Percentiles rank a stretch among this genome's conserved stretches.
Conservation (phyloP, 306 rosid species). For the Medicago arabica region DNA sequence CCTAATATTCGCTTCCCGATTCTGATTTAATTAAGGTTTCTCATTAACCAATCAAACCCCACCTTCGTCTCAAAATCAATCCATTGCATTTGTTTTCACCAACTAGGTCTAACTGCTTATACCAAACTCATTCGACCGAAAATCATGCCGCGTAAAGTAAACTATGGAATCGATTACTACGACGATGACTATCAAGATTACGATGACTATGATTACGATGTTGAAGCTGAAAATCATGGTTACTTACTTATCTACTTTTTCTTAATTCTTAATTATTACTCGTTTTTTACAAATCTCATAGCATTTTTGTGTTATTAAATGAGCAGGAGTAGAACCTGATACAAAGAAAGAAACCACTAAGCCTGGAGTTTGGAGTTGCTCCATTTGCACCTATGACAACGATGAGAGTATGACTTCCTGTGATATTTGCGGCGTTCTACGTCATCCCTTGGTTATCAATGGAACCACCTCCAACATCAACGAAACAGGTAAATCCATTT, state of each 20-base stretch:
- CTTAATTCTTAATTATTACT: neutral
- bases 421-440: constrained; percentile 93
- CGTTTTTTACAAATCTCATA: constrained; percentile 3
- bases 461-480: constrained; percentile 43
- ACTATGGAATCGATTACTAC: constrained; percentile 67
- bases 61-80: neutral
- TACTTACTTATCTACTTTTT: constrained; percentile 35
- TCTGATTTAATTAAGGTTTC: too few species aligned
- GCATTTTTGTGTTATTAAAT: constrained; percentile 49
- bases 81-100: neutral
- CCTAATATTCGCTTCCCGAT: too few species aligned
- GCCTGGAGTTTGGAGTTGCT: constrained; percentile 71
- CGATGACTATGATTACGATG: constrained; percentile 54
- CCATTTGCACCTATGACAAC: constrained; percentile 90
- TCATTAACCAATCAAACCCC: too few species aligned
- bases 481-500: constrained; percentile 65
- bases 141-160: constrained; percentile 86
- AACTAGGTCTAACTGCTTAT: too few species aligned
- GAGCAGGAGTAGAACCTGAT: constrained; percentile 56
- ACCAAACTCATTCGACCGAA: constrained; percentile 15
- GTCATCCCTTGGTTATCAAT: constrained; percentile 48
- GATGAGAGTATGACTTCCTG: constrained; percentile 72
- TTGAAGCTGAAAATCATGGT: constrained; percentile 61
- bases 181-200: constrained; percentile 56
- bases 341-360: constrained; percentile 51